phyloP scores from a whole-genome alignment of 495 filamentous ascomycete species.

The Lepidopterella palustris region DNA sequence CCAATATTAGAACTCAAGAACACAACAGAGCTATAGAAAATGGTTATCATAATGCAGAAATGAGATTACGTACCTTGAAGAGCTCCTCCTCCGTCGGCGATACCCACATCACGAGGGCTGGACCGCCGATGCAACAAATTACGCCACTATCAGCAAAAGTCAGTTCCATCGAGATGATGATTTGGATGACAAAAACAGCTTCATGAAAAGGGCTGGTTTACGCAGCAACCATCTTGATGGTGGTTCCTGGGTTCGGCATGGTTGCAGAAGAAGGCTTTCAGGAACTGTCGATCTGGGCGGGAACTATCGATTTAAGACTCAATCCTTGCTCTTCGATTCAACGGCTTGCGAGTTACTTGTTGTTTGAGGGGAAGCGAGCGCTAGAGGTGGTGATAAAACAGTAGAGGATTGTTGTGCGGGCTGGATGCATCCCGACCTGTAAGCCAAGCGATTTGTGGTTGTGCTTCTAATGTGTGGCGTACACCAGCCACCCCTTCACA shows the following conservation, averaged over 20 bases:
- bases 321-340: neutral
- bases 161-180: constrained; percentile 6
- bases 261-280: constrained; percentile 35
- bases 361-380: neutral
- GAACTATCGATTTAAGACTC: neutral
- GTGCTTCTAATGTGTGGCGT: too few relatives aligned
- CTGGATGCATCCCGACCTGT: too few relatives aligned
- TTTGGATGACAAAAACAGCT: neutral
- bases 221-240: constrained; percentile 50
- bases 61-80: constrained; percentile 48
- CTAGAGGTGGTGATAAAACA: neutral
- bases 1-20: too few relatives aligned
- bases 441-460: too few relatives aligned
- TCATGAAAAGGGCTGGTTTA: constrained; percentile 32
- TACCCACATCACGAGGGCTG: constrained; percentile 72
- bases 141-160: constrained; percentile 50
- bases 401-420: too few relatives aligned
- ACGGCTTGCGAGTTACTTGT: neutral
- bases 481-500: constrained; percentile 5
- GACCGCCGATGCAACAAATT: constrained; percentile 70
- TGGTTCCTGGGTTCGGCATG: constrained; percentile 49
- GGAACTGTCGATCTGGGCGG: neutral
- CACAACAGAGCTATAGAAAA: neutral
- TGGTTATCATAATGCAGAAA: neutral
- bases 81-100: constrained; percentile 87